phyloP scores from a whole-genome alignment of 1,139 yeast species.

The Scheffersomyces insectosa region DNA sequence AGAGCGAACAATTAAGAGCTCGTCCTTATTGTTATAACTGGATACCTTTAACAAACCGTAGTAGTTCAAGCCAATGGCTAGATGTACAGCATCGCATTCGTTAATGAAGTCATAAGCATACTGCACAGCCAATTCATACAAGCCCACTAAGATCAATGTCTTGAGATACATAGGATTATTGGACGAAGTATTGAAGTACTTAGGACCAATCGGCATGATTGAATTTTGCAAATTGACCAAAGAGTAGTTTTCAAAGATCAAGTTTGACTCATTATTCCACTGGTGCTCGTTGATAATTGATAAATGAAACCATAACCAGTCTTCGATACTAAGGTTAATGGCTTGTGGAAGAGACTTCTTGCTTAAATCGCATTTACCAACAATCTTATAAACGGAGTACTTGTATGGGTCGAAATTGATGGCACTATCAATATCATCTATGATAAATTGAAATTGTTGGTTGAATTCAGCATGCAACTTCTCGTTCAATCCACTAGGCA shows the following conservation, averaged over 20 bases:
- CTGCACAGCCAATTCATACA: constrained; percentile 80
- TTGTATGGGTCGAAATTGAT: constrained; percentile 77
- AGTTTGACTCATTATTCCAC: constrained; percentile 35
- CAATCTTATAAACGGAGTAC: constrained; percentile 83
- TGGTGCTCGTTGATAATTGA: constrained; percentile 65
- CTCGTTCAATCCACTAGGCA: constrained; percentile 69
- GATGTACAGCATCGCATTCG: constrained; percentile 88
- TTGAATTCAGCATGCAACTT: constrained; percentile 79
- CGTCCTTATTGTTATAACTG: constrained; percentile 27
- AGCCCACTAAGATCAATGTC: constrained; percentile 71
- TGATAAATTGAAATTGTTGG: constrained; percentile 74
- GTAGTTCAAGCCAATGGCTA: constrained; percentile 79
- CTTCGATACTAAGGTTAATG: constrained; percentile 82
- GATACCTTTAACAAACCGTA: constrained; percentile 68
- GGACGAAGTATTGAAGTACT: constrained; percentile 64
- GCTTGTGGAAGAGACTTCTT: constrained; percentile 71
- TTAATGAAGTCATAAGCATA: constrained; percentile 61
- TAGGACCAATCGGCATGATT: constrained; percentile 71
- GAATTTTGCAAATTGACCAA: constrained; percentile 73
- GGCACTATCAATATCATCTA: constrained; percentile 26
- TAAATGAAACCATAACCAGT: constrained; percentile 96
- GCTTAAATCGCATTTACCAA: constrained; percentile 86
- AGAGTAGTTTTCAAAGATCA: constrained; percentile 71
- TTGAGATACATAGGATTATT: constrained; percentile 78
- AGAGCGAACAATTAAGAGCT: constrained; percentile 34